phyloP scores from a whole-genome alignment of 140 eudicot genomes.

The Stevia rebaudiana region DNA sequence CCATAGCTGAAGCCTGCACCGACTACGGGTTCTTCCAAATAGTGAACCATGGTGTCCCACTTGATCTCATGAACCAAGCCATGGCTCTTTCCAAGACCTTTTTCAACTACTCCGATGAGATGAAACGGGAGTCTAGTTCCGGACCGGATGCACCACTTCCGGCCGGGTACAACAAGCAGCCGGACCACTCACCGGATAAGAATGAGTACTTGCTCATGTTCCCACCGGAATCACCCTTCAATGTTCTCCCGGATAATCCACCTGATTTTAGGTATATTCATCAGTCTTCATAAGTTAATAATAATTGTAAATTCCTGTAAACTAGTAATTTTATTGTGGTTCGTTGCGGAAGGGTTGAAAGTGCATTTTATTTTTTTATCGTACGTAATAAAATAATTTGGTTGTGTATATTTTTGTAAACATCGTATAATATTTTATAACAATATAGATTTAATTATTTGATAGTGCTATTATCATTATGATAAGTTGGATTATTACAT shows the following conservation, averaged over 20 bases:
- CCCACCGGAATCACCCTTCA: conserved; percentile 36
- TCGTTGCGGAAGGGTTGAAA: no score
- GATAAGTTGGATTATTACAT: no score
- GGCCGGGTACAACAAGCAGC: conserved; percentile 49
- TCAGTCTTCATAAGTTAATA: background rate
- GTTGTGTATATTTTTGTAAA: no score
- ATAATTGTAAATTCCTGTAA: no score
- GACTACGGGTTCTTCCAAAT: conserved; percentile 45
- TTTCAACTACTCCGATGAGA: conserved; percentile 30
- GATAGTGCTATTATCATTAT: no score
- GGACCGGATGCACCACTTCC: conserved; percentile 35
- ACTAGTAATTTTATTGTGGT: no score
- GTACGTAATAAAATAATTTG: no score
- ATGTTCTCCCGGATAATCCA: conserved; percentile 41
- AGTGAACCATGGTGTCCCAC: conserved; percentile 50
- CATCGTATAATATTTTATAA: no score
- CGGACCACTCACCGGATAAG: conserved; percentile 35
- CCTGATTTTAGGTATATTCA: conserved; percentile 26
- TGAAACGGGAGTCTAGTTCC: conserved; percentile 34
- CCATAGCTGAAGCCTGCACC: conserved; percentile 32
- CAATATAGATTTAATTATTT: no score
- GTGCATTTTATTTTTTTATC: no score
- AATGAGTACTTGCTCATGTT: conserved; percentile 41
- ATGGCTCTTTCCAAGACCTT: conserved; percentile 36
- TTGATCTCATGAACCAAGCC: conserved; percentile 39